Evolutionary conservation across 768 basidiomycete genomes (phyloP).

Genomic region (Lentinula sp.): DNA sequence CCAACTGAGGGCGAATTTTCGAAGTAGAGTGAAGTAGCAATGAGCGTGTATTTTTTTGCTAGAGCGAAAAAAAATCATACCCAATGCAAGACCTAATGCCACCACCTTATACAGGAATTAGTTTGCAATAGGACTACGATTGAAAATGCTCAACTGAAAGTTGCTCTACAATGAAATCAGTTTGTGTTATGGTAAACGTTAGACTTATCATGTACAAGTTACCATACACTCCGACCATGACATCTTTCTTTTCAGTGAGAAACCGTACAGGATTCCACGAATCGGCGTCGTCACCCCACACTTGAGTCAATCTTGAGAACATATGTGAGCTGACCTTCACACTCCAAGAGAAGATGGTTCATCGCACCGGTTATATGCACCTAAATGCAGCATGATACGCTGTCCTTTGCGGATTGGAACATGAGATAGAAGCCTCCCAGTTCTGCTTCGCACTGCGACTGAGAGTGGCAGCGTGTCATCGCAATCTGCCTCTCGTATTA

Average conservation of each 20-base stretch:
- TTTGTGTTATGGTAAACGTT: neutral
- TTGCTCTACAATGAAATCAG: neutral
- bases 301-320: slow-evolving; percentile 16
- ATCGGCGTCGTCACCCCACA: slow-evolving; percentile 30
- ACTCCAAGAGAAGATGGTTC: neutral
- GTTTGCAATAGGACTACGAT: neutral
- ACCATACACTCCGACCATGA: slow-evolving; percentile 13
- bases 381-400: slow-evolving; percentile 26
- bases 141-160: neutral
- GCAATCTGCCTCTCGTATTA: slow-evolving; percentile 22
- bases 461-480: slow-evolving; percentile 41
- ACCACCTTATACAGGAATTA: neutral
- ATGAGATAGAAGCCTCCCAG: slow-evolving; percentile 25
- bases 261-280: slow-evolving; percentile 29
- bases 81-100: slow-evolving; percentile 11
- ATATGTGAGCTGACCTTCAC: neutral
- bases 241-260: slow-evolving; percentile 13
- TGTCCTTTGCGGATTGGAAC: slow-evolving; percentile 28
- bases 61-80: slow-evolving; percentile 1
- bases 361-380: slow-evolving; percentile 29
- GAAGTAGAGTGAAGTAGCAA: too few relatives aligned
- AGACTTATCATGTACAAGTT: slow-evolving; percentile 7
- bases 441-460: slow-evolving; percentile 22
- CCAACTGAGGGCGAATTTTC: slow-evolving; percentile 5
- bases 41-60: neutral